A percentile compares a stretch with the other conserved stretches of the same genome.
phyloP scores from a whole-genome alignment of 2,329 filamentous ascomycete species.

The Exophiala alcalophila region DNA sequence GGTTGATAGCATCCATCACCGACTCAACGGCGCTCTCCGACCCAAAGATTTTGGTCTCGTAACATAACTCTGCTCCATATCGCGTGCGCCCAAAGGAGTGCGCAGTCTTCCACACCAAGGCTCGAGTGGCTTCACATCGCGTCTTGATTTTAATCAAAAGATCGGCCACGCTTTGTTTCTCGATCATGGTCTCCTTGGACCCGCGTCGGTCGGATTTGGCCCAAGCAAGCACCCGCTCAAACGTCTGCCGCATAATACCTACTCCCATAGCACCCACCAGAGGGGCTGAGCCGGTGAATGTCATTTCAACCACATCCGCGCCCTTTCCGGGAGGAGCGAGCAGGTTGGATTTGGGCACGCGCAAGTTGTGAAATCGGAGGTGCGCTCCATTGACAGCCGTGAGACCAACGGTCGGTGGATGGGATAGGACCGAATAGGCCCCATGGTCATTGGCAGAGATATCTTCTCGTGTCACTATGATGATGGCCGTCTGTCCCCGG shows the following conservation, averaged over 20 bases:
- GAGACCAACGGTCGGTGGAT: constrained; percentile 48
- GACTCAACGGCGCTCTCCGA: constrained; percentile 51
- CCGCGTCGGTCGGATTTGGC: constrained; percentile 48
- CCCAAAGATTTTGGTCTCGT: constrained; percentile 53
- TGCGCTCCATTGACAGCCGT: constrained; percentile 51
- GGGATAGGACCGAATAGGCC: constrained; percentile 48
- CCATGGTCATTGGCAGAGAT: constrained; percentile 45
- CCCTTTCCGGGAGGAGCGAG: constrained; percentile 47
- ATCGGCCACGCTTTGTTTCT: constrained; percentile 53
- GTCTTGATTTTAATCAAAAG: constrained; percentile 54
- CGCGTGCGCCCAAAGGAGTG: constrained; percentile 44
- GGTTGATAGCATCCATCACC: constrained; percentile 50
- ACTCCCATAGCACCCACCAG: constrained; percentile 56
- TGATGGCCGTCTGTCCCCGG: constrained; percentile 45
- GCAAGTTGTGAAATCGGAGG: constrained; percentile 47
- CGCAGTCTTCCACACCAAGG: constrained; percentile 54
- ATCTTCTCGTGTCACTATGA: constrained; percentile 50
- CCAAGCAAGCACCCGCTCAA: constrained; percentile 52
- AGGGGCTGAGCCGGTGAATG: constrained; percentile 48
- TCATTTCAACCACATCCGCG: constrained; percentile 42
- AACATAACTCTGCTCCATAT: constrained; percentile 46
- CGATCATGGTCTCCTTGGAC: constrained; percentile 46
- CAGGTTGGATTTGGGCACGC: constrained; percentile 48
- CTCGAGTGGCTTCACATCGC: constrained; percentile 49
- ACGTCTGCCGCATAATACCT: constrained; percentile 53